These are phyloP conservation scores for Trichoderma endophyticum DNA, from an alignment of 2,329 filamentous ascomycete species.

Conservation along the genomic window DNA sequence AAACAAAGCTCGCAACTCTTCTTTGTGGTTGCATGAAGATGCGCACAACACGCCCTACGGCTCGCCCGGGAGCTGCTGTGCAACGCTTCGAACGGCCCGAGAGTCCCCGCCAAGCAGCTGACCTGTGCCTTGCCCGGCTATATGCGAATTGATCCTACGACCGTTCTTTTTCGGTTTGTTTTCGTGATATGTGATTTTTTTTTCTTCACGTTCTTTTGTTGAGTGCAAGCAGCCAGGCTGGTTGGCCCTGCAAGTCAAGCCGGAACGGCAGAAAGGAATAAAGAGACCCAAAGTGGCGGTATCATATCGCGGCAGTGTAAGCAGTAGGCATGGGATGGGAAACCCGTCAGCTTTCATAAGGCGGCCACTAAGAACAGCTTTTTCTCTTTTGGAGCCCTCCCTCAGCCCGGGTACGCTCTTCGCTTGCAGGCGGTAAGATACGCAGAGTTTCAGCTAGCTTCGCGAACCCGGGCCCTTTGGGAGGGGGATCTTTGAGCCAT, in stretches of 20 bases:
- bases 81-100: background rate
- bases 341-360: background rate
- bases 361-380: background rate
- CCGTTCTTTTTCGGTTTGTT: background rate
- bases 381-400: background rate
- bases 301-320: background rate
- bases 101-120: background rate
- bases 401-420: background rate
- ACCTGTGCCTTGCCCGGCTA: background rate
- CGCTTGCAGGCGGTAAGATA: background rate
- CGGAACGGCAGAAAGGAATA: background rate
- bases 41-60: background rate
- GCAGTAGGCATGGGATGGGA: background rate
- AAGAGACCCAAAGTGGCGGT: background rate
- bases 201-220: background rate
- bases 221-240: background rate
- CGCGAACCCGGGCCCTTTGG: background rate
- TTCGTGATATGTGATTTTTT: conserved; percentile 1
- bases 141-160: background rate
- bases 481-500: background rate
- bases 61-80: conserved; percentile 4
- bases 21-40: background rate
- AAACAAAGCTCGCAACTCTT: background rate
- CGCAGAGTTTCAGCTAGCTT: background rate
- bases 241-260: background rate